phyloP scores from a whole-genome alignment of 2,329 filamentous ascomycete genomes.

The Trichoderma pleuroti region DNA sequence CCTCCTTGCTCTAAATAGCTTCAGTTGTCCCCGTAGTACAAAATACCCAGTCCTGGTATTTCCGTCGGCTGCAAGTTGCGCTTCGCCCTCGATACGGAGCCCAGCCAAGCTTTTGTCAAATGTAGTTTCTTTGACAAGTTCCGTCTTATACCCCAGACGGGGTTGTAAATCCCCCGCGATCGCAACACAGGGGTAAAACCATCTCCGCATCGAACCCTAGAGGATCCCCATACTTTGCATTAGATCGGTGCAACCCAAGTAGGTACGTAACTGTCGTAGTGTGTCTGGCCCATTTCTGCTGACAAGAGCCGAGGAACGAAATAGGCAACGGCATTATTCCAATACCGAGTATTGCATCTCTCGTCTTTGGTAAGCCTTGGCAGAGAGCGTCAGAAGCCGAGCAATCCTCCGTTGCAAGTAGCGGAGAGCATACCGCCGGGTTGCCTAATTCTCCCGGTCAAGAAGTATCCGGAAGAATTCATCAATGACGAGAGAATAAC shows the following conservation, averaged over 20 bases:
- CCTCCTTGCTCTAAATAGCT: not conserved
- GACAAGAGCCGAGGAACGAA: not conserved
- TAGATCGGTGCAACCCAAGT: slow-evolving; percentile 8
- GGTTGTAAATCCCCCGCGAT: not conserved
- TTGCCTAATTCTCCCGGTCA: not conserved
- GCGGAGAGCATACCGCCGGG: not conserved
- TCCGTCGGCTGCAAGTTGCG: slow-evolving; percentile 3
- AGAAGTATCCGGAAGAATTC: not conserved
- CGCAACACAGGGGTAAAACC: not conserved
- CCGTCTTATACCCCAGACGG: not conserved
- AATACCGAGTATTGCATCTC: not conserved
- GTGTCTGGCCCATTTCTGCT: not conserved
- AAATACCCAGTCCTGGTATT: not conserved
- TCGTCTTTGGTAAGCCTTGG: not conserved
- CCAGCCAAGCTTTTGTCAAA: not conserved
- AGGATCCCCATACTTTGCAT: not conserved
- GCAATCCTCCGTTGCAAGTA: slow-evolving; percentile 6
- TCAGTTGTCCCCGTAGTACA: not conserved
- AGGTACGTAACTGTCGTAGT: not conserved
- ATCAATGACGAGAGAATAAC: not conserved
- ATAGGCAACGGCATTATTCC: not conserved
- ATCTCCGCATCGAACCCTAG: slow-evolving; percentile 11
- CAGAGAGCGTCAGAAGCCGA: not conserved
- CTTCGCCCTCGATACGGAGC: not conserved
- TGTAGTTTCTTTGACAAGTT: not conserved